Conservation (phyloP, 495 filamentous ascomycete genomes). For the Aspergillus diversus region DNA sequence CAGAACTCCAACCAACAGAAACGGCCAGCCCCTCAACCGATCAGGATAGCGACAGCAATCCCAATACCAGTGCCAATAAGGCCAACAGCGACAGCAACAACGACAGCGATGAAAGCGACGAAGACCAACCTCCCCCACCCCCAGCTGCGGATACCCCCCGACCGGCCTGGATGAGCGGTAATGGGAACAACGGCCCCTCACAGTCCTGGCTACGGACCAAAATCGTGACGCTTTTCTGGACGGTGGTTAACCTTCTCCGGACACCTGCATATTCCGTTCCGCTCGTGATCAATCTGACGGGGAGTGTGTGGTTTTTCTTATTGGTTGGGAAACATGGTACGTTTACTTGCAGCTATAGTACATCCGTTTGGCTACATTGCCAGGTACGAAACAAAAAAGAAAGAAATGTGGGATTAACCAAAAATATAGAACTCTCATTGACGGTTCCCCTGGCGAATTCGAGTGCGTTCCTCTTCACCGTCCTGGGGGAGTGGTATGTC, state of each 20-base stretch:
- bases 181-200: background rate
- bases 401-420: background rate
- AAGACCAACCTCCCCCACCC: constrained; percentile 27
- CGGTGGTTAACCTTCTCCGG: constrained; percentile 74
- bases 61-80: background rate
- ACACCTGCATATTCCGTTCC: constrained; percentile 86
- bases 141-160: constrained; percentile 13
- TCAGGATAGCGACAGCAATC: constrained; percentile 10
- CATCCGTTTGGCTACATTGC: background rate
- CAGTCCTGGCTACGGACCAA: constrained; percentile 57
- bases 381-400: background rate
- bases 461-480: constrained; percentile 91
- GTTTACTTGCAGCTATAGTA: constrained; percentile 33
- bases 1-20: constrained; percentile 19
- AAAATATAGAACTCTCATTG: constrained; percentile 73
- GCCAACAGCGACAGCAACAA: background rate
- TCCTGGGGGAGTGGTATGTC: constrained; percentile 92
- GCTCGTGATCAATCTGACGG: constrained; percentile 86
- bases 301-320: constrained; percentile 96
- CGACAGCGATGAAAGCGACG: constrained; percentile 22
- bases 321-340: constrained; percentile 89
- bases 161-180: constrained; percentile 31
- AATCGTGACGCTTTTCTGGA: constrained; percentile 63
- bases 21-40: background rate
- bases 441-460: constrained; percentile 96